Evolutionary conservation across 352 stramenopile species (phyloP).

Genomic region (Saprolegnia parasitica): DNA sequence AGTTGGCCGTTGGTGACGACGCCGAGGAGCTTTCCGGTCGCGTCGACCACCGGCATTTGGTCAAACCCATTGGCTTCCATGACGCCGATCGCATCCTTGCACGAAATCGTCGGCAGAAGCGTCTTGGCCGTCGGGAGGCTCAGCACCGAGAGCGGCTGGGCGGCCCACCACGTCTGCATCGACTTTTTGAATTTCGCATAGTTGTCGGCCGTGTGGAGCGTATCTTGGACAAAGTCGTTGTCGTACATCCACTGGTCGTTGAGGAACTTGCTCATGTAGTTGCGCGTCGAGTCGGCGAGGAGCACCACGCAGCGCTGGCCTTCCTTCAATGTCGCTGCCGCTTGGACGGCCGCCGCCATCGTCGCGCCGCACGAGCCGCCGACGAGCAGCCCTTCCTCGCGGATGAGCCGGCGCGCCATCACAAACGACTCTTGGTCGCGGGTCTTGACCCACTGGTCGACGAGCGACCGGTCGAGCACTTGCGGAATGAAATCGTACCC

Average conservation of each 20-base stretch:
- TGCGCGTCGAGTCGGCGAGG: slow-evolving; percentile 92
- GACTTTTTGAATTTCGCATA: slow-evolving; percentile 63
- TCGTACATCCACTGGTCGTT: slow-evolving; percentile 92
- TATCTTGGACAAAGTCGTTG: slow-evolving; percentile 64
- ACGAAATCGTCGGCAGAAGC: slow-evolving; percentile 76
- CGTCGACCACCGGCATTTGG: slow-evolving; percentile 67
- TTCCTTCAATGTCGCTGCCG: slow-evolving; percentile 64
- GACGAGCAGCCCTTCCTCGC: slow-evolving; percentile 92
- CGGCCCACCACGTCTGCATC: slow-evolving; percentile 89
- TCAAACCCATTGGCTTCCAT: slow-evolving; percentile 89
- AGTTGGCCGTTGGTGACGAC: slow-evolving; percentile 96
- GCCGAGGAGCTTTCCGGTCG: slow-evolving; percentile 74
- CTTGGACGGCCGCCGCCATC: slow-evolving; percentile 74
- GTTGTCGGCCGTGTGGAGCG: slow-evolving; percentile 63
- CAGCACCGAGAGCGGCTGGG: slow-evolving; percentile 76
- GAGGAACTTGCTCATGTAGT: slow-evolving; percentile 98
- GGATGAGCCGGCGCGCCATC: slow-evolving; percentile 91
- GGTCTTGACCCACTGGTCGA: slow-evolving; percentile 94
- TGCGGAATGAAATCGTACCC: slow-evolving; percentile 96
- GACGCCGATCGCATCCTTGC: slow-evolving; percentile 89
- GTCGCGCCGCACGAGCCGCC: slow-evolving; percentile 90
- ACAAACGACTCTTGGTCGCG: slow-evolving; percentile 93
- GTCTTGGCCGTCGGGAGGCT: slow-evolving; percentile 78
- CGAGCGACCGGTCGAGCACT: slow-evolving; percentile 87
- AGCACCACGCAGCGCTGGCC: slow-evolving; percentile 93